phyloP scores from a whole-genome alignment of 345 rosid species.

The Populus deltoides region DNA sequence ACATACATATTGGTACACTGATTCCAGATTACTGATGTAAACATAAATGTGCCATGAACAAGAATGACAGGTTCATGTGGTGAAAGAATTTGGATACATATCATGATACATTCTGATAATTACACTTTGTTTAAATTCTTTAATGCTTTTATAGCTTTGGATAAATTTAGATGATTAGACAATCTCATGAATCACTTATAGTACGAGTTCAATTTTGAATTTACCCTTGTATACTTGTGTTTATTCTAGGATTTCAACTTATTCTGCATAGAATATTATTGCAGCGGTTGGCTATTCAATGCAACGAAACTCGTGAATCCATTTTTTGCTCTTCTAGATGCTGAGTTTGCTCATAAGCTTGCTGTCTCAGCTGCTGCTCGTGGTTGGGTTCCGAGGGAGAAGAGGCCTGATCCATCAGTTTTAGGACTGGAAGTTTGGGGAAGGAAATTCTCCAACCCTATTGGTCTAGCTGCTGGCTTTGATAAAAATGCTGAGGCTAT shows the following conservation, averaged over 20 bases:
- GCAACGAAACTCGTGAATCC: slow-evolving; percentile 95
- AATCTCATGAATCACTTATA: background rate
- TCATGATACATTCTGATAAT: background rate
- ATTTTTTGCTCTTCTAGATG: slow-evolving; percentile 87
- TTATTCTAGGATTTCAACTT: background rate
- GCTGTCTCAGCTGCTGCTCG: slow-evolving; percentile 94
- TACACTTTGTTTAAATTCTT: no score
- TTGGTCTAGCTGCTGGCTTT: slow-evolving; percentile 98
- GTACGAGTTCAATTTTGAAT: background rate
- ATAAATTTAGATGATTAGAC: no score
- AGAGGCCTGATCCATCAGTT: slow-evolving; percentile 74
- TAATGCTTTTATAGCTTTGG: background rate
- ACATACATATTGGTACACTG: background rate
- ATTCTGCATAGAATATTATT: slow-evolving; percentile 10
- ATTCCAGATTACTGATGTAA: background rate
- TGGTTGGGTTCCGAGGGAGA: slow-evolving; percentile 97
- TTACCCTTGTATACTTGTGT: background rate
- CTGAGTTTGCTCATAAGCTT: slow-evolving; percentile 81
- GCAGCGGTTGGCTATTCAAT: slow-evolving; percentile 92
- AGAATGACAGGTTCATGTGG: background rate
- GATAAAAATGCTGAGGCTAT: slow-evolving; percentile 98
- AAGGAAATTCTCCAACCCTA: slow-evolving; percentile 88
- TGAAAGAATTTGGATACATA: background rate
- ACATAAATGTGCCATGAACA: background rate
- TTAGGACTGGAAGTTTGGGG: slow-evolving; percentile 95